Evolutionary conservation across 805 yeast genomes (phyloP), one percentile per base, ranked within the genome.

Genomic region (Wickerhamomyces sydowiorum): DNA sequence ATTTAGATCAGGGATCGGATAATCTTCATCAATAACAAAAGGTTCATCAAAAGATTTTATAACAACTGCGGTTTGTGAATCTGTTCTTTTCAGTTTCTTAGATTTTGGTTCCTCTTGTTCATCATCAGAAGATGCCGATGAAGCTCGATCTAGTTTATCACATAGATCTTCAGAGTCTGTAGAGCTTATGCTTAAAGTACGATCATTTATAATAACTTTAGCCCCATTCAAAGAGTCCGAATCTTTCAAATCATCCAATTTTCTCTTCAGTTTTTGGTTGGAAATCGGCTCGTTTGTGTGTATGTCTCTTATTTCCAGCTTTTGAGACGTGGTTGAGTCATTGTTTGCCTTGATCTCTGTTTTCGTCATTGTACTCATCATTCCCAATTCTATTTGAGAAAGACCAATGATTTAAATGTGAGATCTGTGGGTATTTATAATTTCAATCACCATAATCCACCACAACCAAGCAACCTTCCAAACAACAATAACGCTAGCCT

Each of bases 11-110:
- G 59, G 54, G 13, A 50, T 51, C 24, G 56, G 54, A 31, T 54
- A 49, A 8, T 39, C 27, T 3, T 38, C 23, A 31, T 45, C 52
- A 12, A 52, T 38, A 4, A 39, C 21, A 37, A 57, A 57, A 13
- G 59, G 59, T 25, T 55, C 56, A 13, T 55, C 56, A 25, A 53
- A 55, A 1, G 60, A 55, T 25, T 39, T 55, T 21, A 57, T 54
- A 4, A 55, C 57, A 7, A 57, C 41, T 4, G 60, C 60, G 2
- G 52, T 50, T 41, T 55, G 57, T 22, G 35, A 45, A 28, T 15
- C 36, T 33, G n/a, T 38, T 44, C 21, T 43, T 41, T 38, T 46
- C 43, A 14, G 40, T 43, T 28, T 47, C 44, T 34, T 30, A 21
- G 27, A 20, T 13, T 15, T 22, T 38, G 40, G 27, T 23, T 29